Percentiles rank a stretch among this genome's conserved stretches.
phyloP scores from a whole-genome alignment of 2,329 filamentous ascomycete species.

The Trichoderma guizhouense region DNA sequence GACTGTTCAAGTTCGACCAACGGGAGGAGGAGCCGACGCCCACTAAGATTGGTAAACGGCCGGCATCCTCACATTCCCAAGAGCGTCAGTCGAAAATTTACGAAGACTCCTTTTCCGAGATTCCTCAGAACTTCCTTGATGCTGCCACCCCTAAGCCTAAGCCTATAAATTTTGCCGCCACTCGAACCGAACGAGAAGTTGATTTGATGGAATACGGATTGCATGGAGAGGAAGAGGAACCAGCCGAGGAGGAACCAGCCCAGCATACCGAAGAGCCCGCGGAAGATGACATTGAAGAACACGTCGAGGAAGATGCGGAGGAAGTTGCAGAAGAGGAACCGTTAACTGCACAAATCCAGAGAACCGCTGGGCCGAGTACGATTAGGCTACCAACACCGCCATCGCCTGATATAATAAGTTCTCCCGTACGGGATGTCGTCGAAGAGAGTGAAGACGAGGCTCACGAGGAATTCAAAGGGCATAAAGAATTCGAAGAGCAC shows the following conservation, averaged over 20 bases:
- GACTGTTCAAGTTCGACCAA: constrained; percentile 7
- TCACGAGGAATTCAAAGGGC: background rate
- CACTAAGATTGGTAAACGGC: constrained; percentile 3
- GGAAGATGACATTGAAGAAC: background rate
- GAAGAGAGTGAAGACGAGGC: background rate
- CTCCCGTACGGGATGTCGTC: constrained; percentile 33
- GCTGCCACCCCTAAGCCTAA: constrained; percentile 46
- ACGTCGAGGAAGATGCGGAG: background rate
- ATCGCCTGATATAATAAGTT: constrained; percentile 53
- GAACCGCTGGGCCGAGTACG: constrained; percentile 37
- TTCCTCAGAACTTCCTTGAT: constrained; percentile 48
- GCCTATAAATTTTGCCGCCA: constrained; percentile 21
- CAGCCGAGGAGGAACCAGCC: background rate
- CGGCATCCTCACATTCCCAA: constrained; percentile 8
- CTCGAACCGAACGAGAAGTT: constrained; percentile 13
- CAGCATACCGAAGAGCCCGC: background rate
- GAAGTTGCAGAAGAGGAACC: background rate
- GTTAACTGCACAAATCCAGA: background rate
- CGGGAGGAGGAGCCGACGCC: constrained; percentile 13
- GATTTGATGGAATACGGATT: constrained; percentile 8
- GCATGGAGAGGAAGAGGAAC: background rate
- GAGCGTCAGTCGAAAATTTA: constrained; percentile 38
- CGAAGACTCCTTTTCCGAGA: constrained; percentile 57
- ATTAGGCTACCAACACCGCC: constrained; percentile 40
- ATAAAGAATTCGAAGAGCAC: background rate